A percentile compares a stretch with the other conserved stretches of the same genome.
Evolutionary conservation across 495 filamentous ascomycete species (phyloP).

Genomic region (Clohesyomyces aquaticus): DNA sequence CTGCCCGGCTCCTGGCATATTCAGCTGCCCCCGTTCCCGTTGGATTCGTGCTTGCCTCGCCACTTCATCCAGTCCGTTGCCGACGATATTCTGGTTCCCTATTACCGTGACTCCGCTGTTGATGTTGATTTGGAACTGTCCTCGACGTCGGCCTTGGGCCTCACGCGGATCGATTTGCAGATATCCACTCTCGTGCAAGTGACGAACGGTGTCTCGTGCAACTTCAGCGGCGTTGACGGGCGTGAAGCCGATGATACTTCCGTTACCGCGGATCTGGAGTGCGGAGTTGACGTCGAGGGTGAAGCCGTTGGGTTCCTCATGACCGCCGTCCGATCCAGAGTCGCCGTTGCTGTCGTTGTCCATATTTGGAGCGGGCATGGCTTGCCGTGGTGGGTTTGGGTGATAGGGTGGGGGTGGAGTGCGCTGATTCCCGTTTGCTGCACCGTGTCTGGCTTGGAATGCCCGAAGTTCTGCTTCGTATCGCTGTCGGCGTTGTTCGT

Average conservation of each 20-base stretch:
- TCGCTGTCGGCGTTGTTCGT: background rate
- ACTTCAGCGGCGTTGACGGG: background rate
- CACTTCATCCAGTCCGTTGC: background rate
- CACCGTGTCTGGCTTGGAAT: background rate
- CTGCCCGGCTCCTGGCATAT: background rate
- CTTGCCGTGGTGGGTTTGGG: background rate
- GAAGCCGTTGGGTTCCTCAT: background rate
- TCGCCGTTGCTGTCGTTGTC: background rate
- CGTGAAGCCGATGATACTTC: constrained; percentile 1
- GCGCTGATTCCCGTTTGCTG: background rate
- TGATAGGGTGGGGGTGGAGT: background rate
- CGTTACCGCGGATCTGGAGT: background rate
- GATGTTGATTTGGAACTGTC: background rate
- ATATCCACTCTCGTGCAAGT: background rate
- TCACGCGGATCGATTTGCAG: background rate
- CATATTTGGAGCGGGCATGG: background rate
- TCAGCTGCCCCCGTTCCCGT: background rate
- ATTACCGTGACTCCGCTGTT: background rate
- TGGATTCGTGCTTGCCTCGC: background rate
- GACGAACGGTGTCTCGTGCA: background rate
- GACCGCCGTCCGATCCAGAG: background rate
- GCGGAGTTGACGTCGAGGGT: background rate
- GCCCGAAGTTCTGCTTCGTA: background rate
- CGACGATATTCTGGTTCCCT: constrained; percentile 1
- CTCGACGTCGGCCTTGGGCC: background rate